Conservation (phyloP, 2,329 filamentous ascomycete species). For the Stemphylium lycopersici region DNA sequence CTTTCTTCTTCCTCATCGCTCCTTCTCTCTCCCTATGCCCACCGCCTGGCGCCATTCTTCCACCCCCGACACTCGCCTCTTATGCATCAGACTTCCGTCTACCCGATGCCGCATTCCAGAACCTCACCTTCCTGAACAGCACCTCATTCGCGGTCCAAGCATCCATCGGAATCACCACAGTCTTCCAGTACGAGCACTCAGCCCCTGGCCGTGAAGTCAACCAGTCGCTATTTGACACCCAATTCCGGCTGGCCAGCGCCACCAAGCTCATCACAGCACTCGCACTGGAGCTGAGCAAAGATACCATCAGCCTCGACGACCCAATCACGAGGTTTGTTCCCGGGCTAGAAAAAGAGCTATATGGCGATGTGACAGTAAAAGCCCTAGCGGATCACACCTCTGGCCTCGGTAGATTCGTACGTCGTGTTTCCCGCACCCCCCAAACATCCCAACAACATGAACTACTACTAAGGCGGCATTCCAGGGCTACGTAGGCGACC, state of each 20-base stretch:
- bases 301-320: conserved; percentile 31
- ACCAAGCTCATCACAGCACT: conserved; percentile 37
- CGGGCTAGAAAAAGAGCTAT: conserved; percentile 21
- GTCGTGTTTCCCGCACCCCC: neutral
- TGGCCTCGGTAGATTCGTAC: conserved; percentile 29
- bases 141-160: conserved; percentile 35
- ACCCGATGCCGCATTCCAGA: conserved; percentile 6
- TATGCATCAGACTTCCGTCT: conserved; percentile 8
- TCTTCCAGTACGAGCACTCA: conserved; percentile 26
- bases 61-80: conserved; percentile 19
- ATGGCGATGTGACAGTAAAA: conserved; percentile 28
- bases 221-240: conserved; percentile 22
- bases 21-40: conserved; percentile 21
- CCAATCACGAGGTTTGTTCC: conserved; percentile 33
- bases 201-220: conserved; percentile 18
- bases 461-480: neutral
- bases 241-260: conserved; percentile 31
- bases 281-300: conserved; percentile 25
- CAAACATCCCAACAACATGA: neutral
- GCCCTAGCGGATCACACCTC: conserved; percentile 31
- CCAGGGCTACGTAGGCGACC: conserved; percentile 31
- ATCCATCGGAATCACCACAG: conserved; percentile 20
- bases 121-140: conserved; percentile 12
- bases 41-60: conserved; percentile 30
- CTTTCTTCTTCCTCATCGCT: neutral